A percentile compares a stretch with the other conserved stretches of the same genome.
These are phyloP conservation scores for Casuarina equisetifolia DNA, from an alignment of 306 rosid species.

Conservation along the genomic window DNA sequence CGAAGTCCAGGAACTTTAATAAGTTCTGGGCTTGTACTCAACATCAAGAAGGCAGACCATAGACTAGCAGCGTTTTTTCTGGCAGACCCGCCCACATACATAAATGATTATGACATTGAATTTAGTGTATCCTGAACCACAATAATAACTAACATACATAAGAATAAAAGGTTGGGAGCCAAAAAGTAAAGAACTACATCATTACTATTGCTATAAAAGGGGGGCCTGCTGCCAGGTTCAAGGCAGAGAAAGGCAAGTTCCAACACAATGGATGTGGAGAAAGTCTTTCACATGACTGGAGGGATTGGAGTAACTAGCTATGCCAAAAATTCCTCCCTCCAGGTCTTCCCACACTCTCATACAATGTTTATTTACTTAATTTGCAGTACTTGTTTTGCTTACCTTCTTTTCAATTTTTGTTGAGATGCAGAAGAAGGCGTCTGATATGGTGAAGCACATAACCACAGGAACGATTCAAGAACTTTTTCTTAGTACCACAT, in stretches of 20 bases:
- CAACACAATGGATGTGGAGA: constrained; percentile 69
- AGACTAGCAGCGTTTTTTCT: neutral
- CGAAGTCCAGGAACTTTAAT: no score
- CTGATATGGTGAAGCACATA: constrained; percentile 80
- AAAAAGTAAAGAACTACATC: constrained; percentile 18
- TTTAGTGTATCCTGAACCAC: constrained; percentile 25
- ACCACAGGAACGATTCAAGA: constrained; percentile 62
- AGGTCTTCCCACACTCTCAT: constrained; percentile 43
- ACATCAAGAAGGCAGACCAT: neutral
- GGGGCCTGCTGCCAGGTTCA: constrained; percentile 30
- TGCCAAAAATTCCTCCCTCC: constrained; percentile 79
- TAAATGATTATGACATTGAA: constrained; percentile 22
- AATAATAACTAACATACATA: constrained; percentile 26
- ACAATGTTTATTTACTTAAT: neutral
- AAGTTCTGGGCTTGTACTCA: neutral
- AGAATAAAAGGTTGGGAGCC: neutral
- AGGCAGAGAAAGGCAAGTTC: constrained; percentile 15
- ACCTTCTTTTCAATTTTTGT: neutral
- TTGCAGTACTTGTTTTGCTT: neutral
- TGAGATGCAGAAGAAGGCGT: constrained; percentile 60
- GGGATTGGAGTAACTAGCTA: constrained; percentile 89
- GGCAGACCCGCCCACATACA: constrained; percentile 9
- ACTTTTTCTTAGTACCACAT: constrained; percentile 53
- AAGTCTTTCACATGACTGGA: constrained; percentile 81
- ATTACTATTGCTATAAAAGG: constrained; percentile 41